phyloP scores from a whole-genome alignment of 2,329 filamentous ascomycete genomes.

The Pseudogymnoascus sp. region DNA sequence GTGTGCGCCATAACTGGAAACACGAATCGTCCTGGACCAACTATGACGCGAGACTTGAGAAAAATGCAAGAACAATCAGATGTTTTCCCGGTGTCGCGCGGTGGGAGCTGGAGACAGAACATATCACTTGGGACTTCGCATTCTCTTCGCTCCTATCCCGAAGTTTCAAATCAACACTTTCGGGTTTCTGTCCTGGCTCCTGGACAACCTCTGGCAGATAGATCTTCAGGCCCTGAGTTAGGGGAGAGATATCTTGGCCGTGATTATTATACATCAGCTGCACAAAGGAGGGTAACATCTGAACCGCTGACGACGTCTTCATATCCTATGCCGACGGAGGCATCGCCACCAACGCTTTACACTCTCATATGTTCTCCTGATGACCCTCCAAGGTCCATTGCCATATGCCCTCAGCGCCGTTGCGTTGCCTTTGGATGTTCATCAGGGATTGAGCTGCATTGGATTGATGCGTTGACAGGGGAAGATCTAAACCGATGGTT shows the following conservation, averaged over 20 bases:
- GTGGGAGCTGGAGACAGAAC: not conserved
- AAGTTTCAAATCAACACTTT: not conserved
- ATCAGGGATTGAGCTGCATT: conserved; percentile 57
- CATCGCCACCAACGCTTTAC: conserved; percentile 29
- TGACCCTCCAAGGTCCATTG: conserved; percentile 57
- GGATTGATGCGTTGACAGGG: conserved; percentile 40
- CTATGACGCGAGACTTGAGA: not conserved
- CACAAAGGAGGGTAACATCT: not conserved
- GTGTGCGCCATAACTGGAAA: conserved; percentile 46
- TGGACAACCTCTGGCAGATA: not conserved
- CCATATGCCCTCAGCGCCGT: conserved; percentile 56
- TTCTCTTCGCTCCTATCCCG: not conserved
- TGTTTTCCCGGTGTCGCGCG: not conserved
- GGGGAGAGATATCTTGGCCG: not conserved
- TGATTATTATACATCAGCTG: not conserved
- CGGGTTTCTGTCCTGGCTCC: not conserved
- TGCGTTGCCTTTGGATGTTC: conserved; percentile 61
- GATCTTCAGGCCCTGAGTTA: not conserved
- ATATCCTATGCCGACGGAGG: conserved; percentile 27
- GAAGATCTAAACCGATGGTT: conserved; percentile 49
- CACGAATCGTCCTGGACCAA: conserved; percentile 15
- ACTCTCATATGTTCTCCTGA: conserved; percentile 51
- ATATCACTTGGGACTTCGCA: not conserved
- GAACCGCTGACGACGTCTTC: not conserved
- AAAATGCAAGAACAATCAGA: not conserved